Percentiles rank a stretch among this genome's conserved stretches.
phyloP scores from a whole-genome alignment of 1,284 basidiomycete species.

The Sporisorium exsertum region DNA sequence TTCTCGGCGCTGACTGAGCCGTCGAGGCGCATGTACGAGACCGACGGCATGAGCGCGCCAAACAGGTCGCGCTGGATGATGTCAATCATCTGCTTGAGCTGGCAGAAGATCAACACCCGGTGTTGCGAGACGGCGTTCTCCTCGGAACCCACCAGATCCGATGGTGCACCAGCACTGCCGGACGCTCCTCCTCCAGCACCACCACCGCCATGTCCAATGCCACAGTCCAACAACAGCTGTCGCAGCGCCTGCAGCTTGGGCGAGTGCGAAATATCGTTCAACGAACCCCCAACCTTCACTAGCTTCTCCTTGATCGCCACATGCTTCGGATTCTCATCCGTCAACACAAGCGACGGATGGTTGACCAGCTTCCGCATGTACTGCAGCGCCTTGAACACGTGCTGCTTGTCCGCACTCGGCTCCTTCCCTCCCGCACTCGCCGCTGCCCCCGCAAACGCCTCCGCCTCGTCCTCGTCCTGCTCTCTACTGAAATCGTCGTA shows the following conservation, averaged over 20 bases:
- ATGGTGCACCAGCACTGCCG: conserved; percentile 2
- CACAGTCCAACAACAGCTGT: conserved; percentile 77
- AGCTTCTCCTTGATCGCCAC: conserved; percentile 77
- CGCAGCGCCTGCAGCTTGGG: conserved; percentile 85
- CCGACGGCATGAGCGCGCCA: conserved; percentile 88
- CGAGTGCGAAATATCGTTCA: conserved; percentile 88
- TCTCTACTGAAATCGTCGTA: conserved; percentile 85
- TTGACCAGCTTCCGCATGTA: conserved; percentile 98
- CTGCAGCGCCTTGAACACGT: conserved; percentile 76
- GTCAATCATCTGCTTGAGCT: conserved; percentile 99
- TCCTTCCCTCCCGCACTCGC: conserved; percentile 73
- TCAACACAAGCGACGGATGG: conserved; percentile 78
- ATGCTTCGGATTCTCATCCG: conserved; percentile 70
- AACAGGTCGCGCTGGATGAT: conserved; percentile 96
- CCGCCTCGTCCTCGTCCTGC: conserved; percentile 73
- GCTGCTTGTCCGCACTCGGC: conserved; percentile 70
- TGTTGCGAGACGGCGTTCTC: conserved; percentile 82
- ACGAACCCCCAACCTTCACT: conserved; percentile 58
- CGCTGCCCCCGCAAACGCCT: conserved; percentile 39
- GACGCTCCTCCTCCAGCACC: conserved; percentile 71
- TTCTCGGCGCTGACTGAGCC: conserved; percentile 70
- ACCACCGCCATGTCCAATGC: conserved; percentile 78
- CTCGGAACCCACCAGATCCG: conserved; percentile 72
- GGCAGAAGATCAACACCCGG: conserved; percentile 97
- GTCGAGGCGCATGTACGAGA: conserved; percentile 98